Evolutionary conservation across 176 grass and related monocot species (phyloP).

Genomic region (Rhynchospora tenuis): DNA sequence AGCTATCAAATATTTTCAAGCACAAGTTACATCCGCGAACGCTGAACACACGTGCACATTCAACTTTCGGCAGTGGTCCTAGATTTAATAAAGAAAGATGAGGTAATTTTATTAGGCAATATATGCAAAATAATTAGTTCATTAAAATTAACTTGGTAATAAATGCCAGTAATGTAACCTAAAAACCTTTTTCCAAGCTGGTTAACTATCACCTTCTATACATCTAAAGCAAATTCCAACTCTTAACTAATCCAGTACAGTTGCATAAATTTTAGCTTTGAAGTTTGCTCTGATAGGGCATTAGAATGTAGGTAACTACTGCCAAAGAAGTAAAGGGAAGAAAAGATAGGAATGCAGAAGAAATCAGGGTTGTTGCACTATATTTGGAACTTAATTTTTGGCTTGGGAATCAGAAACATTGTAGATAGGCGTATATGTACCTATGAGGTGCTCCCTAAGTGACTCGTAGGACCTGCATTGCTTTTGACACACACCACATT

Average conservation of each 20-base stretch:
- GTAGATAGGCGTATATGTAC: conserved; percentile 7
- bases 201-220: too few species aligned
- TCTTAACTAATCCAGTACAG: neutral
- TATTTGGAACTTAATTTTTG: neutral
- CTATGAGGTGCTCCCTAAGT: conserved; percentile 79
- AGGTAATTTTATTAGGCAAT: neutral
- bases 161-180: too few species aligned
- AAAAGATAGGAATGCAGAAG: neutral
- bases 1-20: conserved; percentile 38
- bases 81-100: neutral
- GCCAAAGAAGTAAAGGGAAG: neutral
- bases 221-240: too few species aligned
- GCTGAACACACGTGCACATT: conserved; percentile 50
- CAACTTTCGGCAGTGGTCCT: conserved; percentile 64
- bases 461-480: conserved; percentile 79
- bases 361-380: neutral
- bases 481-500: conserved; percentile 60
- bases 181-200: too few species aligned
- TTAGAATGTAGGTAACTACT: neutral
- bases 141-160: neutral
- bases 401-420: neutral
- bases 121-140: neutral
- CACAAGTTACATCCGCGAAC: conserved; percentile 48
- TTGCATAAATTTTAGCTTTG: neutral
- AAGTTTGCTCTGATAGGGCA: neutral